phyloP scores from a whole-genome alignment of 306 rosid species.

The Mucuna pruriens region DNA sequence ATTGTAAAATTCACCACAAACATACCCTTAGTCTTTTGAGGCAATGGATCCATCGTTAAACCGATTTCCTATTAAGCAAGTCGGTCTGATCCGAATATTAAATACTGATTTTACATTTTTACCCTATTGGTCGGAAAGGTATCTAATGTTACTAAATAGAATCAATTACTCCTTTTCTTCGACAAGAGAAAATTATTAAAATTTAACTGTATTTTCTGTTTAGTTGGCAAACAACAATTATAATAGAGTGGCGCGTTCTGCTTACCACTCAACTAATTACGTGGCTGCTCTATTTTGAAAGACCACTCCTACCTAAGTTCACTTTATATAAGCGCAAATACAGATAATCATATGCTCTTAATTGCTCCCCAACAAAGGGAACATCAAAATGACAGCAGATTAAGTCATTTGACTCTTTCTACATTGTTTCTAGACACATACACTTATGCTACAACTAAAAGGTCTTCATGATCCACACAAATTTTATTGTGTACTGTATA shows the following conservation, averaged over 20 bases:
- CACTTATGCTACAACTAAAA: background rate
- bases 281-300: slow-evolving; percentile 16
- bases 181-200: background rate
- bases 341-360: background rate
- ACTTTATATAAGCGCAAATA: background rate
- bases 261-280: background rate
- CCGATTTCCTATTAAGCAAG: too few species aligned
- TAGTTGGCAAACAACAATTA: background rate
- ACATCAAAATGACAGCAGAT: background rate
- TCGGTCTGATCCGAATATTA: too few species aligned
- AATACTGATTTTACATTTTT: too few species aligned
- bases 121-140: background rate
- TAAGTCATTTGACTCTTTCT: slow-evolving; percentile 25
- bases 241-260: background rate
- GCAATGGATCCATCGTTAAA: too few species aligned
- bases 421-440: slow-evolving; percentile 21
- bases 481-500: background rate
- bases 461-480: background rate
- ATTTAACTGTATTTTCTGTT: background rate
- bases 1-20: too few species aligned
- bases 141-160: background rate
- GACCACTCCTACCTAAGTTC: slow-evolving; percentile 4
- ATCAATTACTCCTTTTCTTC: background rate
- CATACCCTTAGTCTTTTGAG: too few species aligned
- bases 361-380: background rate